phyloP scores from a whole-genome alignment of 116 monocot species.

The Trichopus zeylanicus region DNA sequence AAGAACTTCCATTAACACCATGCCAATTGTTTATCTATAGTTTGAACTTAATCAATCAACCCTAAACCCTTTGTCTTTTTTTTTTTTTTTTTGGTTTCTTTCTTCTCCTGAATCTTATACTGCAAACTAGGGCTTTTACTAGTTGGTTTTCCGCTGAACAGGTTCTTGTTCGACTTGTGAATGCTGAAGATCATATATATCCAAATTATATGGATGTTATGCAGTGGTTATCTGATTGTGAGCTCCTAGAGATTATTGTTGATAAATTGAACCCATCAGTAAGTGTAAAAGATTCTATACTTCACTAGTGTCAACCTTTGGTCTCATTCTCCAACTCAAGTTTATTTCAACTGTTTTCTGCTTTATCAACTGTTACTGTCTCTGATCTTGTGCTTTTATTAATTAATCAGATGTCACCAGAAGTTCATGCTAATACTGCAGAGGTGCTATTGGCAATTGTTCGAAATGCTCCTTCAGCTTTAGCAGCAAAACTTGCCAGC shows the following conservation, averaged over 20 bases:
- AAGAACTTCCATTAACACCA: no score
- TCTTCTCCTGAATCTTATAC: conserved; percentile 4
- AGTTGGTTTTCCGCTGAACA: conserved; percentile 9
- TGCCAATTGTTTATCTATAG: no score
- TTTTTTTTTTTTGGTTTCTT: no score
- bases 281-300: conserved; percentile 8
- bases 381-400: not conserved
- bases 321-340: not conserved
- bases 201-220: conserved; percentile 49
- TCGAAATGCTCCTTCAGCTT: conserved; percentile 41
- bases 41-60: no score
- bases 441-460: conserved; percentile 36
- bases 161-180: conserved; percentile 57
- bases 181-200: conserved; percentile 58
- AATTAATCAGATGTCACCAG: conserved; percentile 25
- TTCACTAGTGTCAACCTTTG: not conserved
- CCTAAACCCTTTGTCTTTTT: no score
- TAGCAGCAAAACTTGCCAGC: conserved; percentile 40
- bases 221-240: conserved; percentile 47
- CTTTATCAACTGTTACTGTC: not conserved
- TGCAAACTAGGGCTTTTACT: not conserved
- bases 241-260: conserved; percentile 60
- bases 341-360: not conserved
- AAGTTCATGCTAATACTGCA: conserved; percentile 52
- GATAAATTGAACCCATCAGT: conserved; percentile 51